Base-by-base conservation (phyloP, 441 rosid species). In the Pelargonium fulgidum region DNA sequence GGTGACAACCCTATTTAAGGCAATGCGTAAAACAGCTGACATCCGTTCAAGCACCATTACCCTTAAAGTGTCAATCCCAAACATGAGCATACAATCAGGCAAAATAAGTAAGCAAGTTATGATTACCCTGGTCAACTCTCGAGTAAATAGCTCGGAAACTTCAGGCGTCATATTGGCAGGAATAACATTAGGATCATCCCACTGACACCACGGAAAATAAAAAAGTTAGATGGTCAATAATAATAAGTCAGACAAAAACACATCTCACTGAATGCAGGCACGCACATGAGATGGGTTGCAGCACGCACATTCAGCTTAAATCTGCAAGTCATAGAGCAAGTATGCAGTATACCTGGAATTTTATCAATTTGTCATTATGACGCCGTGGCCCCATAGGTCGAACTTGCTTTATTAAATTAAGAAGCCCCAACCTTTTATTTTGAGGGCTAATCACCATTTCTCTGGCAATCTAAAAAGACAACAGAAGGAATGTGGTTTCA, bases 361-460 rank as follows among this genome's bases (percentile, higher is more conserved):
- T 93, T 68, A 93, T 93, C 81, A 85, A 68, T 70, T 84, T 90
- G 36, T 89, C 92, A 47, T 92, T 82, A 71, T 72, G 87, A 86
- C 87, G 96, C 2, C 91, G 88, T 52, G 74, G 80, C 78, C 89
- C 92, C 76, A 78, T 65, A 77, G 88, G 84, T 75, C 95, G 97
- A 65, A 89, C 75, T 85, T 91, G 86, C 81, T 77, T 93, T 16
- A 89, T 91, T 66, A 91, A 75, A 70, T 79, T 72, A 42, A 87
- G 85, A 47, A 93, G 90, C 64, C 97, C 97, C 78, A 93, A 48
- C 83, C 77, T 88, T 58, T 90, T 83, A 78, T 89, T 91, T 83
- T 93, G 97, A 54, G 99, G 96, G 74, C 96, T 91, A 80, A 93
- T 91, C 72, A 85, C 97, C 99, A 94, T 91, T 80, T 94, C 99